These are phyloP conservation scores for Globisporangium barbulae DNA, from an alignment of 352 stramenopile species.

Conservation along the genomic window DNA sequence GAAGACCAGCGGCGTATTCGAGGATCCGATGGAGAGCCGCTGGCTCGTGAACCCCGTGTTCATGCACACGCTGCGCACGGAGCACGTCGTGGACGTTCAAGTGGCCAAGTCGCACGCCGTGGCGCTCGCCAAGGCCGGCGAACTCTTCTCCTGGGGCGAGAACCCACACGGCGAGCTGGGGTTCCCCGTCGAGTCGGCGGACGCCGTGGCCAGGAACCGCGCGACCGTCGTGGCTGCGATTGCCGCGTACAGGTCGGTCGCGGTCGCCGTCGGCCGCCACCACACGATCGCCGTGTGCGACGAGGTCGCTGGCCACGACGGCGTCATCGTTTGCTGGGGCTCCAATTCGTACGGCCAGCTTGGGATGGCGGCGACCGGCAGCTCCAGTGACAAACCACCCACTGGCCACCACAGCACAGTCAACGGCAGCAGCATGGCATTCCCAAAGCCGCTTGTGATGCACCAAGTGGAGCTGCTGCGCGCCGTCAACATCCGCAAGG, in stretches of 20 bases:
- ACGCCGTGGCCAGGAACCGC: constrained; percentile 50
- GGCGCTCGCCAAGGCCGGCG: constrained; percentile 74
- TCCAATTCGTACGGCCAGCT: constrained; percentile 75
- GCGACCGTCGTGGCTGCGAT: constrained; percentile 47
- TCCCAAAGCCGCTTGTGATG: constrained; percentile 54
- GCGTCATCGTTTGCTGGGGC: constrained; percentile 71
- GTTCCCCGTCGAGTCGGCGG: constrained; percentile 38
- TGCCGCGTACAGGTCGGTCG: constrained; percentile 54
- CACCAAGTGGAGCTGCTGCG: constrained; percentile 54
- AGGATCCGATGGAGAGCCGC: constrained; percentile 45
- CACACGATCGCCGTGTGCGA: constrained; percentile 71
- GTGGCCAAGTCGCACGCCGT: constrained; percentile 61
- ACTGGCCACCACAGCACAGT: constrained; percentile 3
- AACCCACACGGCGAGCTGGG: constrained; percentile 89
- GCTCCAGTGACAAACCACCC: constrained; percentile 1
- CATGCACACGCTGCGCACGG: constrained; percentile 53
- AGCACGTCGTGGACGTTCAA: constrained; percentile 51
- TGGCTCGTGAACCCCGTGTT: constrained; percentile 75
- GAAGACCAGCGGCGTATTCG: constrained; percentile 22
- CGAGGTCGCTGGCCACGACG: constrained; percentile 56
- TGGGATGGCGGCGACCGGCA: constrained; percentile 22
- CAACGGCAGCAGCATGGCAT: constrained; percentile 20
- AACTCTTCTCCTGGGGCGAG: constrained; percentile 94
- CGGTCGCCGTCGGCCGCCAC: constrained; percentile 54
- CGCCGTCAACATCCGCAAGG: constrained; percentile 55